Percentiles rank a stretch among this genome's conserved stretches.
These are phyloP conservation scores for Colletotrichum ledebouriae DNA, from an alignment of 2,329 filamentous ascomycete species.

Conservation along the genomic window DNA sequence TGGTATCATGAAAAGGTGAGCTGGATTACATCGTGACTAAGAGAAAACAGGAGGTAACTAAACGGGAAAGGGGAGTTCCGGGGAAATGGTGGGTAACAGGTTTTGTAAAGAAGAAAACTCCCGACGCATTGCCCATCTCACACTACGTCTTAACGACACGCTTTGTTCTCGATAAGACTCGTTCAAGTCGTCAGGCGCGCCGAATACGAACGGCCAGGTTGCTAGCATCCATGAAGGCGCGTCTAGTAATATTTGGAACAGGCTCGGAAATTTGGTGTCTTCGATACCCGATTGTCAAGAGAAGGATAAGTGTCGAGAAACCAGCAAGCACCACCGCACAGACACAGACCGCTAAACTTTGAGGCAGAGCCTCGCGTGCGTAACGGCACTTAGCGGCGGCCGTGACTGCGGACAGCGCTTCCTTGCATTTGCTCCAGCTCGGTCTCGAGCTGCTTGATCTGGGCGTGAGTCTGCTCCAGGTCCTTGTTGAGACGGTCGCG, in stretches of 20 bases:
- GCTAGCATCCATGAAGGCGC: slow-evolving; percentile 32
- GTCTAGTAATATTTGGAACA: slow-evolving; percentile 18
- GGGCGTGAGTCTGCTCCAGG: slow-evolving; percentile 95
- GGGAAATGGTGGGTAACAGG: slow-evolving; percentile 29
- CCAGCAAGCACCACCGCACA: slow-evolving; percentile 45
- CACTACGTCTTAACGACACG: slow-evolving; percentile 2
- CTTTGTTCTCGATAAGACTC: slow-evolving; percentile 9
- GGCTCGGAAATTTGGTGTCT: slow-evolving; percentile 25
- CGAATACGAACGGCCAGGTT: slow-evolving; percentile 13
- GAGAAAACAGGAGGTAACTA: slow-evolving; percentile 44
- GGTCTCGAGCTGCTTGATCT: slow-evolving; percentile 90
- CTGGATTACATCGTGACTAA: slow-evolving; percentile 59
- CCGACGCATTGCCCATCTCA: slow-evolving; percentile 32
- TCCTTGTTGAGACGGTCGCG: slow-evolving; percentile 99
- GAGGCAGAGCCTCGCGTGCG: slow-evolving; percentile 21
- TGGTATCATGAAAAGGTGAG: slow-evolving; percentile 64
- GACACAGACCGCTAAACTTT: slow-evolving; percentile 40
- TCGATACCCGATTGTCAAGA: slow-evolving; percentile 23
- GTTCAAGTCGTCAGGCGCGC: slow-evolving; percentile 8
- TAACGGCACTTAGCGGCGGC: slow-evolving; percentile 77
- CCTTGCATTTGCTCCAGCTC: slow-evolving; percentile 96
- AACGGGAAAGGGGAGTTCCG: slow-evolving; percentile 29
- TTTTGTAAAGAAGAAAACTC: slow-evolving; percentile 42
- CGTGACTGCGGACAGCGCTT: slow-evolving; percentile 89
- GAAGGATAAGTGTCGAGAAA: slow-evolving; percentile 43